These are phyloP conservation scores for Malassezia yamatoensis DNA, from an alignment of 1,284 basidiomycete species.

Conservation along the genomic window DNA sequence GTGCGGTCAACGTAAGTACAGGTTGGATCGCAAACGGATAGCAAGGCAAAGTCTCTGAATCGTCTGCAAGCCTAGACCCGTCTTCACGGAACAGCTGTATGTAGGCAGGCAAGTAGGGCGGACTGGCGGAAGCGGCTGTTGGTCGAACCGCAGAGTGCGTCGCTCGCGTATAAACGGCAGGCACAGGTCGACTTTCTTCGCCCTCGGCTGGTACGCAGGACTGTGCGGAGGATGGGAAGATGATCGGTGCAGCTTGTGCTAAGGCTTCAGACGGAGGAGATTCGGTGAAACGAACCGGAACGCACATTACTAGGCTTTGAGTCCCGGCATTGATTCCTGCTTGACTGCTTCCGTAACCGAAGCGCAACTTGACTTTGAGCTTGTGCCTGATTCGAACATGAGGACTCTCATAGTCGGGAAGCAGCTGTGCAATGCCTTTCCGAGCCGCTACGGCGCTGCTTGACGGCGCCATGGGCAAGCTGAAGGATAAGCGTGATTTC, in stretches of 20 bases:
- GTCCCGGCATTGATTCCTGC: slow-evolving; percentile 26
- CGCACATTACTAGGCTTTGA: slow-evolving; percentile 44
- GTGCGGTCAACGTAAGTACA: background rate
- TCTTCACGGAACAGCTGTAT: slow-evolving; percentile 46
- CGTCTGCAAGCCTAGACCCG: slow-evolving; percentile 43
- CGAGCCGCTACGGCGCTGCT: slow-evolving; percentile 19
- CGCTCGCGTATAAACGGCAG: slow-evolving; percentile 7
- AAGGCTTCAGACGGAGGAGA: slow-evolving; percentile 40
- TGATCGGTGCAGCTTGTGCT: slow-evolving; percentile 24
- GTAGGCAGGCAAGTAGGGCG: slow-evolving; percentile 40
- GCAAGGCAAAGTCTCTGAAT: slow-evolving; percentile 42
- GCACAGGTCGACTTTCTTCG: background rate
- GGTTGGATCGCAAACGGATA: slow-evolving; percentile 22
- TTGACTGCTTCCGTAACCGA: slow-evolving; percentile 29
- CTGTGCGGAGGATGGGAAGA: slow-evolving; percentile 6
- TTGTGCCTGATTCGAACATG: slow-evolving; percentile 44
- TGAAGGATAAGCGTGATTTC: slow-evolving; percentile 43
- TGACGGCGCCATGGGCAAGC: slow-evolving; percentile 35
- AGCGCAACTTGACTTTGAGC: slow-evolving; percentile 46
- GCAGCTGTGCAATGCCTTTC: slow-evolving; percentile 27
- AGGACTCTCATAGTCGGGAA: slow-evolving; percentile 45
- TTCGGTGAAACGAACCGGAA: slow-evolving; percentile 46
- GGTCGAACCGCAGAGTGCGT: background rate
- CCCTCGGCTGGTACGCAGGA: slow-evolving; percentile 6
- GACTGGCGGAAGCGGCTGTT: background rate